Percentiles rank a stretch among this genome's conserved stretches.
These are phyloP conservation scores for Barbarea vulgaris DNA, from an alignment of 345 rosid species.

Conservation along the genomic window DNA sequence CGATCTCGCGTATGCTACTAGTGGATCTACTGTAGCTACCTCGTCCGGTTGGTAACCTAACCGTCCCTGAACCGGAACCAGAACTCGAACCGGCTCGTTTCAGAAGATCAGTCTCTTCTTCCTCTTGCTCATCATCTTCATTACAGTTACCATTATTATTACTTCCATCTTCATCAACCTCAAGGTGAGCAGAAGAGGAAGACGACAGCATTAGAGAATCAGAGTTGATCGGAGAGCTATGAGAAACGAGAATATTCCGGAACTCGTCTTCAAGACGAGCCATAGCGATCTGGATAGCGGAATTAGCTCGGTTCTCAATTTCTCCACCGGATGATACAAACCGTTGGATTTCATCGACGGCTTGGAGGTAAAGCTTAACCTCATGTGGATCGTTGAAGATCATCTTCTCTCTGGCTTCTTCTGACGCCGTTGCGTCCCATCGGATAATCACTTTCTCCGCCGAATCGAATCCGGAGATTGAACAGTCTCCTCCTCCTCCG, in stretches of 20 bases:
- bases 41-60: constrained; percentile 29
- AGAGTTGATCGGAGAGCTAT: constrained; percentile 65
- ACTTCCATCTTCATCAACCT: constrained; percentile 41
- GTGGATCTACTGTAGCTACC: constrained; percentile 69
- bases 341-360: constrained; percentile 89
- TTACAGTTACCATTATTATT: constrained; percentile 11
- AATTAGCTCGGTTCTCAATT: constrained; percentile 49
- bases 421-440: constrained; percentile 92
- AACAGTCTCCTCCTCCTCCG: constrained; percentile 35
- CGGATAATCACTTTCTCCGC: constrained; percentile 80
- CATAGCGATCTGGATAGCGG: constrained; percentile 94
- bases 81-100: constrained; percentile 37
- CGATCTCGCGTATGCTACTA: constrained; percentile 83
- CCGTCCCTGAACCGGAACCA: constrained; percentile 21
- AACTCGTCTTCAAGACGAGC: constrained; percentile 98
- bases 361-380: constrained; percentile 76
- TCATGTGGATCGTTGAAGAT: constrained; percentile 77
- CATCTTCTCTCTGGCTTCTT: constrained; percentile 84
- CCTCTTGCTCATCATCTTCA: constrained; percentile 44
- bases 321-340: constrained; percentile 50
- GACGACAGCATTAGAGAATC: constrained; percentile 49
- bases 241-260: constrained; percentile 65
- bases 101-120: constrained; percentile 39
- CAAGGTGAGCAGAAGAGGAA: constrained; percentile 40
- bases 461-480: constrained; percentile 48